Base-by-base conservation (phyloP, 805 yeast species). In the Diddensiella santjacobensis region DNA sequence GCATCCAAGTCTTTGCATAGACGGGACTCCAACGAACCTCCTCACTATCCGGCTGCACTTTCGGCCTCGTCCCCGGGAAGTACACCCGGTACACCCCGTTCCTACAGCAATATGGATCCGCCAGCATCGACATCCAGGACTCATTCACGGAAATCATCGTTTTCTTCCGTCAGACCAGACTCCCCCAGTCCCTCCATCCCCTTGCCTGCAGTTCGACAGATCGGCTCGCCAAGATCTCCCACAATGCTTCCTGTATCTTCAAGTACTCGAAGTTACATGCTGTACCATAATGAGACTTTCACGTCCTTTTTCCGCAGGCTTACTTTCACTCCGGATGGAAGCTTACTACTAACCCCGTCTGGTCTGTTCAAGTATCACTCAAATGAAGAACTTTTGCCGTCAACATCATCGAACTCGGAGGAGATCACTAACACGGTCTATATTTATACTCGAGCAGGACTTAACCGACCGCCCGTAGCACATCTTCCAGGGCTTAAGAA, bases 241-340 rank as follows among this genome's bases (percentile, higher is more conserved):
- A 17, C 73, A 69, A 19, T 35, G 17, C 29, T 24, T 6, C 48
- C 43, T 17, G 37, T 35, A 5, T 17, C 22, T 6, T 37, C 52
- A 3, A 38, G 46, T 30, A 47, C 42, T 5, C 35, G 47, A 50
- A 66, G 64, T n/a, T 64, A 73, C 3, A 70, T 70, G 60, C 62
- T 87, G 3, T 88, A 85, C 59, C 93, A 89, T 60, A 81, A 89
- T 52, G 99, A 91, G 59, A 81, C 95, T 0, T 73, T 91, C 29
- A 88, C 88, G 48, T 85, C 96, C 0, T 93, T 93, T 61, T 93
- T 93, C 71, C 73, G 99, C 52, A 70, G 98, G 51, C 72, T 91
- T 47, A 67, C 83, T 1, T 88, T 91, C 61, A 84, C 96, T 0
- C 96, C 96, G 0, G 97, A 95, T 65, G 99, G 99, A 0, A 72